Conservation (phyloP, 2,329 filamentous ascomycete genomes). For the Dactylellina cionopaga region DNA sequence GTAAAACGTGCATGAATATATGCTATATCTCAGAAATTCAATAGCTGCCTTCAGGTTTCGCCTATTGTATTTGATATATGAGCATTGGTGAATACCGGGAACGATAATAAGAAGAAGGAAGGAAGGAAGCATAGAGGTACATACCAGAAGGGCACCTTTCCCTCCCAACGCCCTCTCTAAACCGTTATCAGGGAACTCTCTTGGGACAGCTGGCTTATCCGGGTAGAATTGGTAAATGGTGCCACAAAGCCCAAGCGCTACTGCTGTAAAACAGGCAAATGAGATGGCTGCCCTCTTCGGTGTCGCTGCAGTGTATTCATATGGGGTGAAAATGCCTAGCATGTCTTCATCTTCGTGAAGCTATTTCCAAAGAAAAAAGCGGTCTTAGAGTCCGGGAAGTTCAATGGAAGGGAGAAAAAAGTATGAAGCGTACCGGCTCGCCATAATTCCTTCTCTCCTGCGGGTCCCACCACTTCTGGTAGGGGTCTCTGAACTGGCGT, state of each 20-base stretch:
- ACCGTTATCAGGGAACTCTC: constrained; percentile 75
- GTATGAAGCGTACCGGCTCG: constrained; percentile 70
- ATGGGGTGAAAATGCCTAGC: constrained; percentile 85
- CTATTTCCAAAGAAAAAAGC: constrained; percentile 45
- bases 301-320: constrained; percentile 81
- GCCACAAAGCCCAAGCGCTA: constrained; percentile 73
- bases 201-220: constrained; percentile 74
- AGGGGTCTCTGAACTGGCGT: constrained; percentile 89
- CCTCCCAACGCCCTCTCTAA: constrained; percentile 80
- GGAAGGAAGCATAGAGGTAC: constrained; percentile 56
- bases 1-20: no score
- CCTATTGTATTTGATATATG: constrained; percentile 4
- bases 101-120: no score
- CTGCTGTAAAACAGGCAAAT: constrained; percentile 73
- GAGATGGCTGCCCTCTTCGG: constrained; percentile 76
- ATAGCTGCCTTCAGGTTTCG: constrained; percentile 45
- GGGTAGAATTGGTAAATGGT: constrained; percentile 76
- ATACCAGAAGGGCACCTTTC: constrained; percentile 42
- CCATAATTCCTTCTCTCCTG: constrained; percentile 97
- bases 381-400: no score
- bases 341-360: constrained; percentile 95
- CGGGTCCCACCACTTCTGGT: constrained; percentile 95
- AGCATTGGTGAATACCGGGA: background rate
- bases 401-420: background rate
- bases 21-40: background rate